phyloP scores from a whole-genome alignment of 1,284 basidiomycete species.

The Ceratobasidium theobromae region DNA sequence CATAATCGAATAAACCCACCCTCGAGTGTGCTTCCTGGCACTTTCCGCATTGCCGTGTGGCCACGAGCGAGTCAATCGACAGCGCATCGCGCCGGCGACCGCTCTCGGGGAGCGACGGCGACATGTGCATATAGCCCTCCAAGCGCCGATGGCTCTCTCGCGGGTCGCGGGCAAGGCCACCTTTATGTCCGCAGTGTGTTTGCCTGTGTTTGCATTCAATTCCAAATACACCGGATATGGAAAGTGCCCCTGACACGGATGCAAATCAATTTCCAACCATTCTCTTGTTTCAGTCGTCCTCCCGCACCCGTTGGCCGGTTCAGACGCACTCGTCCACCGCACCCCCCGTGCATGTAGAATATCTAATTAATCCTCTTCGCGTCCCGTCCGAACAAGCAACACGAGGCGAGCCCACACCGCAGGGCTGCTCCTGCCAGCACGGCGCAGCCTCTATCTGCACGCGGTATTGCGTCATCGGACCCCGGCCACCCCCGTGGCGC shows the following conservation, averaged over 20 bases:
- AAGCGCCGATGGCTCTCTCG: background rate
- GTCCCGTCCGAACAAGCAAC: background rate
- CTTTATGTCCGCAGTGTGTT: slow-evolving; percentile 14
- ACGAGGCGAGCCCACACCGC: background rate
- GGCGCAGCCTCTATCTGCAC: background rate
- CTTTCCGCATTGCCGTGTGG: slow-evolving; percentile 18
- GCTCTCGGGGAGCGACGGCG: slow-evolving; percentile 4
- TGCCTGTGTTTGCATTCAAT: slow-evolving; percentile 8
- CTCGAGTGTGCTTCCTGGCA: slow-evolving; percentile 15
- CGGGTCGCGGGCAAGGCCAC: background rate
- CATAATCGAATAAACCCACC: background rate
- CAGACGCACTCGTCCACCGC: background rate
- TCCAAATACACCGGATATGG: background rate
- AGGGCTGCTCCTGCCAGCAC: background rate
- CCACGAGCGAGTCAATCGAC: slow-evolving; percentile 14
- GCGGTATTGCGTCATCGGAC: no score
- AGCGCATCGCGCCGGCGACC: slow-evolving; percentile 14
- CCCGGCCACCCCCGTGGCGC: no score
- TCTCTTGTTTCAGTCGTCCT: no score
- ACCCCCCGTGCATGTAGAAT: background rate
- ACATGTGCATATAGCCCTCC: background rate
- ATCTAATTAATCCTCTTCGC: background rate
- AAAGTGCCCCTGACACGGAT: slow-evolving; percentile 18
- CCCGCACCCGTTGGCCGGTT: no score
- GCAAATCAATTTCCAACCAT: no score